Evolutionary conservation across 768 basidiomycete species (phyloP), one percentile per base, ranked within the genome.

Genomic region (Lactifluus piperatus): DNA sequence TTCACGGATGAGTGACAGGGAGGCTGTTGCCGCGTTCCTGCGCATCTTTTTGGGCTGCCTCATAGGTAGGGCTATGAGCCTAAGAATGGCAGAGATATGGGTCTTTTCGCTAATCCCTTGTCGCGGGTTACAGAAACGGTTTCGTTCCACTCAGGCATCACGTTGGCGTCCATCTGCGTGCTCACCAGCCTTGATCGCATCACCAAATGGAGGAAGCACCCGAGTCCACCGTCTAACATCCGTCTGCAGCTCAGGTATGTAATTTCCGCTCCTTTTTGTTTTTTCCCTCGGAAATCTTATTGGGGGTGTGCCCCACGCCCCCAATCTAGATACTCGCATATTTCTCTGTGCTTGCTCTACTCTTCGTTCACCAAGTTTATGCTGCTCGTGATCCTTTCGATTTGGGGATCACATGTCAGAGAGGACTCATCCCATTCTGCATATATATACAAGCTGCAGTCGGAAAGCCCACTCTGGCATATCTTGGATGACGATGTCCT

Each of bases 331-430:
- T 78, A 84, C 54, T 86, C 87, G 0, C 77, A 90, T 36, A 79
- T 93, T 41, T 84, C 91, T 4, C 76, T 93, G n/a, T 82, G 83
- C 13, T 74, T 92, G 5, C 78, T 91, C 68, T 92, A 92, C 67
- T 90, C 90, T 0, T 93, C 90, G 2, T 71, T 91, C 22, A 89
- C 86, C 5, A 93, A 92, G 67, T 78, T 89, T 18, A 91, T 92
- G 68, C 77, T 93, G 5, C 78, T 93, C n/a, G 83, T 88, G 65
- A 76, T 90, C 4, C 77, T 93, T 26, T 84, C 90, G 1, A 84
- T 92, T 58, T 92, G 90, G 90, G 77, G 79, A 5, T 84, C 86
- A 0, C 75, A 77, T 0, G 67, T 73, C 6, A 49, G 58, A 27
- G 46, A 69, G 13, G n/a, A 56, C 52, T 3, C 30, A 37, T 14